A percentile compares a stretch with the other conserved stretches of the same genome.
phyloP scores from a whole-genome alignment of 2,329 filamentous ascomycete genomes.

The Colletotrichum sidae region DNA sequence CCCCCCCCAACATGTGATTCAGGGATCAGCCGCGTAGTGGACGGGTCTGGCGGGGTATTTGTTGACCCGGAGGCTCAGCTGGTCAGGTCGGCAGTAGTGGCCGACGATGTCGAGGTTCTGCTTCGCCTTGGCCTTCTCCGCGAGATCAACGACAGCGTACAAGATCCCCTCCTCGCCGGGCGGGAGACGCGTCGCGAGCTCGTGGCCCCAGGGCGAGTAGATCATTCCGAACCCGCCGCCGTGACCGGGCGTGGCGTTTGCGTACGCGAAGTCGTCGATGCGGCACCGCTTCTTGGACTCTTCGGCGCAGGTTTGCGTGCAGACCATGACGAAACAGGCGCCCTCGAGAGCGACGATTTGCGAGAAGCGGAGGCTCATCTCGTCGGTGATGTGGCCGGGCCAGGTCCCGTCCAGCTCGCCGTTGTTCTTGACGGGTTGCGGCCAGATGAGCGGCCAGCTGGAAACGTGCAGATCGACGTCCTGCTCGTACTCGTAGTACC shows the following conservation, averaged over 20 bases:
- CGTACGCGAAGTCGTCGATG: constrained; percentile 37
- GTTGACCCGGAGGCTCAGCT: constrained; percentile 42
- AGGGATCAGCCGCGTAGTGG: constrained; percentile 24
- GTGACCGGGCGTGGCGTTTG: constrained; percentile 33
- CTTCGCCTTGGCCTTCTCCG: constrained; percentile 34
- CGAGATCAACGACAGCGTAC: constrained; percentile 51
- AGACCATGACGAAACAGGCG: constrained; percentile 55
- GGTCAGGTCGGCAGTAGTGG: constrained; percentile 53
- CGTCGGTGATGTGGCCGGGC: constrained; percentile 50
- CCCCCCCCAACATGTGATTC: neutral
- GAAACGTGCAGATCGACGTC: constrained; percentile 46
- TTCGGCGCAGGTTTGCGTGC: constrained; percentile 54
- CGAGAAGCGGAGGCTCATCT: constrained; percentile 50
- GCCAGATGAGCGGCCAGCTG: constrained; percentile 47
- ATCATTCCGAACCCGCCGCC: constrained; percentile 47
- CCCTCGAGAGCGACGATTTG: constrained; percentile 58
- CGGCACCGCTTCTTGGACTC: constrained; percentile 45
- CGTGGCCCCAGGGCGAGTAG: constrained; percentile 45
- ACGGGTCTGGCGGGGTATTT: constrained; percentile 27
- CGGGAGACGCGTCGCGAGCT: constrained; percentile 42
- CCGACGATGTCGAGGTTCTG: constrained; percentile 38
- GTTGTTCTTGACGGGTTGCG: constrained; percentile 39
- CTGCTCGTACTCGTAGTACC: constrained; percentile 43
- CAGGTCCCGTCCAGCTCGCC: constrained; percentile 48
- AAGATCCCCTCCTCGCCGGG: constrained; percentile 48